Base-by-base conservation (phyloP, 345 rosid species). In the Litchi chinensis region DNA sequence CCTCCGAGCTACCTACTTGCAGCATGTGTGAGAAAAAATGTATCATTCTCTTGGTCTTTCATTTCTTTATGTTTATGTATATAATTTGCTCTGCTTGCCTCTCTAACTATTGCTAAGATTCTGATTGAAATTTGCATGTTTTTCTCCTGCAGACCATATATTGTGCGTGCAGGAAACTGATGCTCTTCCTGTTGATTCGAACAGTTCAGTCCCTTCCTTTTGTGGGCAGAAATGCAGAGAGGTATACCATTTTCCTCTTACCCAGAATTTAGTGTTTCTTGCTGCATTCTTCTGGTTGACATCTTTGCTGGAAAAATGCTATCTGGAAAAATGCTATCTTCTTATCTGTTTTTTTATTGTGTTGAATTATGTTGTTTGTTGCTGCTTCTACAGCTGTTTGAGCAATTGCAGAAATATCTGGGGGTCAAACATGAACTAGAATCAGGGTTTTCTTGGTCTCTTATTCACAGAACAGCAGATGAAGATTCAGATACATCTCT, bases 1-100 rank as follows among this genome's bases (percentile, higher is more conserved):
- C 62, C 75, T 52, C 71, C 63, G 80, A 68, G 32, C 68, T 82
- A 48, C 79, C 71, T 73, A 73, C 88, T 41, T 94, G 99, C 83
- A 78, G 74, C 82, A 80, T 92, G 85, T 97, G 98, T 71, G 96
- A 93, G 89, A 92, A 89, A 85, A 94, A 81, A 93, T 96, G 98
- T 96, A 84, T 80, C 69, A 65, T 65, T 79, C 82, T 57, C 63
- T 77, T 54, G 60, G 19, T n/a, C 52, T 79, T 69, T 26, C 6
- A 60, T 41, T 63, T 73, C 62, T 37, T 76, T 73, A 59, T 64
- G 37, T 57, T 64, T 76, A 62, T 64, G 62, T 77, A 18, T 12
- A 52, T 54, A 22, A 39, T 22, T 68, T 77, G 21, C 8, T 68
- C 39, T 71, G 59, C 59, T 79, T 66, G 65, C 50, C 76, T 26